Evolutionary conservation across 2,329 filamentous ascomycete species (phyloP).

Genomic region (Alternaria gansuensis): DNA sequence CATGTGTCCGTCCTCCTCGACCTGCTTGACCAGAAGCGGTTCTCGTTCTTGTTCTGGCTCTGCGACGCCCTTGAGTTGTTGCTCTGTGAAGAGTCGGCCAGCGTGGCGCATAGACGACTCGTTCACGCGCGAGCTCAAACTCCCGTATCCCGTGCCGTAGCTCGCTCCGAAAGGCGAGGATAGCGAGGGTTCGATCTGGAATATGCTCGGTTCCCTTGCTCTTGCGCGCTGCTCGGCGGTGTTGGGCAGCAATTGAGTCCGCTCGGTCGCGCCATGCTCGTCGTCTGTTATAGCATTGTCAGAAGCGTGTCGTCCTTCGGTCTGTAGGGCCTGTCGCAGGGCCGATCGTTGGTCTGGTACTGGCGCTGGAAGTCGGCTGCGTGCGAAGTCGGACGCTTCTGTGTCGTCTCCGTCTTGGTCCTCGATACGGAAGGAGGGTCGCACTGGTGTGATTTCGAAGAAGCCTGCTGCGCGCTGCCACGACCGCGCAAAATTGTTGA

Average conservation of each 20-base stretch:
- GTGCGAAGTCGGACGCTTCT: slow-evolving; percentile 47
- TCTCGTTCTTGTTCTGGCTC: slow-evolving; percentile 63
- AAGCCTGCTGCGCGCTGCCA: slow-evolving; percentile 93
- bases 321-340: slow-evolving; percentile 53
- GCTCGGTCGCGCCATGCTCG: slow-evolving; percentile 45
- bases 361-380: slow-evolving; percentile 40
- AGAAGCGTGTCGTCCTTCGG: slow-evolving; percentile 48
- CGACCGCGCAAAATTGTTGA: slow-evolving; percentile 90
- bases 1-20: slow-evolving; percentile 84
- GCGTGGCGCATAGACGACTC: slow-evolving; percentile 66
- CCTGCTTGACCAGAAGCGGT: slow-evolving; percentile 85
- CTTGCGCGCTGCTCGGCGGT: slow-evolving; percentile 42
- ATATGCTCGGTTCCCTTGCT: slow-evolving; percentile 56
- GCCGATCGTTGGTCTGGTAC: slow-evolving; percentile 54
- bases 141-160: slow-evolving; percentile 71
- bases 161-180: slow-evolving; percentile 76
- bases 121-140: slow-evolving; percentile 65
- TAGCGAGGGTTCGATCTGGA: slow-evolving; percentile 63
- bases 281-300: slow-evolving; percentile 52
- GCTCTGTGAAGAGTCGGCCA: slow-evolving; percentile 60
- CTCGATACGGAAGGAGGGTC: slow-evolving; percentile 72
- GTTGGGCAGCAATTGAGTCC: slow-evolving; percentile 42
- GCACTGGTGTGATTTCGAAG: slow-evolving; percentile 82
- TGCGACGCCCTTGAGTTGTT: slow-evolving; percentile 55
- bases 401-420: slow-evolving; percentile 40